phyloP scores from a whole-genome alignment of 1,284 basidiomycete species.

The Ceratobasidium sp. region DNA sequence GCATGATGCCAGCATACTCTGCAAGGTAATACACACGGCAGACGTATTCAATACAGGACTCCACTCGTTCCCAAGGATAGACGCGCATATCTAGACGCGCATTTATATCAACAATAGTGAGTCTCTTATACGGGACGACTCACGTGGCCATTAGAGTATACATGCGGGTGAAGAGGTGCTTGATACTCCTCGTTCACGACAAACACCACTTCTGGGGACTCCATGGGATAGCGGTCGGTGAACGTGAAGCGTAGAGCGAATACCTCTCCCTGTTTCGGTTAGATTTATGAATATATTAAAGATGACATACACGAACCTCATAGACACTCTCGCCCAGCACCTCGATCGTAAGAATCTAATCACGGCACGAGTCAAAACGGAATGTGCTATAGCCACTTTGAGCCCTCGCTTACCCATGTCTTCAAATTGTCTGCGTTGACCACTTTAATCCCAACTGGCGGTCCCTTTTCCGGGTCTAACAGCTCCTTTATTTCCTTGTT shows the following conservation, averaged over 20 bases:
- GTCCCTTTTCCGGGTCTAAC: conserved; percentile 34
- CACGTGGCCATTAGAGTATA: conserved; percentile 88
- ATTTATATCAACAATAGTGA: conserved; percentile 21
- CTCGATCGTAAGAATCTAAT: conserved; percentile 71
- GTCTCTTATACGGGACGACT: conserved; percentile 53
- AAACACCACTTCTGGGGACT: conserved; percentile 85
- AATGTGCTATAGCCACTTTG: conserved; percentile 21
- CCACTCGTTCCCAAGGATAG: conserved; percentile 88
- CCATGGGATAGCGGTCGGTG: conserved; percentile 81
- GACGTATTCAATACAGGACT: conserved; percentile 84
- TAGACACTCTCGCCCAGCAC: conserved; percentile 84
- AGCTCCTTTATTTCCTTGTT: conserved; percentile 77
- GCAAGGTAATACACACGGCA: conserved; percentile 82
- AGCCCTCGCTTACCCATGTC: conserved; percentile 65
- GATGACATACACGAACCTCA: conserved; percentile 63
- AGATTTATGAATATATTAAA: background rate
- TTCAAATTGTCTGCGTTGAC: conserved; percentile 78
- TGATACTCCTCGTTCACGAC: conserved; percentile 72
- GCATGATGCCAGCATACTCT: conserved; percentile 90
- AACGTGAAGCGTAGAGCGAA: conserved; percentile 84
- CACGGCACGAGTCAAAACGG: conserved; percentile 15
- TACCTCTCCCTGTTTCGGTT: conserved; percentile 70
- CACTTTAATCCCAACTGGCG: conserved; percentile 73
- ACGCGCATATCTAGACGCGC: conserved; percentile 72
- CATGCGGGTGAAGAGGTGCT: conserved; percentile 84